phyloP scores from a whole-genome alignment of 1,284 basidiomycete genomes.

The Fomitopsis pinicola region DNA sequence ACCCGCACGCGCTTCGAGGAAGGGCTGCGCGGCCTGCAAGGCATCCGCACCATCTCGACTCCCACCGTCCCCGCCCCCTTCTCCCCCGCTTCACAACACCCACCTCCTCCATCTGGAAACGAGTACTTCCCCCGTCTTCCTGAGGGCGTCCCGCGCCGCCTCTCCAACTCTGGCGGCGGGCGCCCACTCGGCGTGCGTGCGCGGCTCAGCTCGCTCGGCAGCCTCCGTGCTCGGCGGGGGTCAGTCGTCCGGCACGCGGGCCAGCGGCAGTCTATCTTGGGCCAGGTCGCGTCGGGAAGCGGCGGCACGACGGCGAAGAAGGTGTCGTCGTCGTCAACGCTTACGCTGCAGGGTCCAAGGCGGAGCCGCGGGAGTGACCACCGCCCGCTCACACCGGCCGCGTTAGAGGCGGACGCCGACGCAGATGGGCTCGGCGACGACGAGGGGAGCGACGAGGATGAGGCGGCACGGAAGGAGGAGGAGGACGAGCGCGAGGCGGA shows the following conservation, averaged over 20 bases:
- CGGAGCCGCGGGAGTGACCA: slow-evolving; percentile 32
- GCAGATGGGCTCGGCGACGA: slow-evolving; percentile 13
- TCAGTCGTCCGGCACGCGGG: slow-evolving; percentile 1
- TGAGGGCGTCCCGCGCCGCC: slow-evolving; percentile 9
- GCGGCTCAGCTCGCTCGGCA: slow-evolving; percentile 60
- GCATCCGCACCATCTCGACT: slow-evolving; percentile 42
- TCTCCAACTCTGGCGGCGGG: slow-evolving; percentile 7
- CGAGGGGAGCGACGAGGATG: slow-evolving; percentile 36
- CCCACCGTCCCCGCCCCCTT: neutral
- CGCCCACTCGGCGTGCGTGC: slow-evolving; percentile 48
- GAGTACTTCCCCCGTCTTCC: slow-evolving; percentile 19
- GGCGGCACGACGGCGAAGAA: slow-evolving; percentile 38
- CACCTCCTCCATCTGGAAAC: neutral
- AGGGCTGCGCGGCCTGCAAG: slow-evolving; percentile 71
- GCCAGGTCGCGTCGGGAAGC: slow-evolving; percentile 3
- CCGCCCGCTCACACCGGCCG: slow-evolving; percentile 38
- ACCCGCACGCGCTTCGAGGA: slow-evolving; percentile 78
- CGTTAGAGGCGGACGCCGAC: slow-evolving; percentile 16
- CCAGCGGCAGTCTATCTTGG: neutral
- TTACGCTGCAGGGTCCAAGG: slow-evolving; percentile 55
- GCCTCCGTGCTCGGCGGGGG: slow-evolving; percentile 7
- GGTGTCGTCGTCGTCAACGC: slow-evolving; percentile 59
- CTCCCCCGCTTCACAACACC: slow-evolving; percentile 1
- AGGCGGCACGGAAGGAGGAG: slow-evolving; percentile 55
- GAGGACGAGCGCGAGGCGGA: slow-evolving; percentile 62